These are phyloP conservation scores for Penicillium sp. DNA, from an alignment of 2,329 filamentous ascomycete species.

Conservation along the genomic window DNA sequence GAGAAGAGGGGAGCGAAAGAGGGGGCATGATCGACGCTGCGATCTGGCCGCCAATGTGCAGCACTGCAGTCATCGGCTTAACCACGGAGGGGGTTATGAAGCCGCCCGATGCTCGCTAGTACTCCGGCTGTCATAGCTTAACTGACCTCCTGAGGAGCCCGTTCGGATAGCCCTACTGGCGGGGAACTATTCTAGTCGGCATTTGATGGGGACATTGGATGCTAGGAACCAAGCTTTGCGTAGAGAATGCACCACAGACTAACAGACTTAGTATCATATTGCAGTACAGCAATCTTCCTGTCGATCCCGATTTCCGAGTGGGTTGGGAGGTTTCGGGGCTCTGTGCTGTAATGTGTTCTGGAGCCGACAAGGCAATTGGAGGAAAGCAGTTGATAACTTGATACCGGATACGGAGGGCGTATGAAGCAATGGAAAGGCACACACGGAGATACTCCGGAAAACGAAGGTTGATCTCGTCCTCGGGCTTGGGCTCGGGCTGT, in stretches of 20 bases:
- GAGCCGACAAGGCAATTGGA: not conserved
- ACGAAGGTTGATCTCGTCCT: not conserved
- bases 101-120: not conserved
- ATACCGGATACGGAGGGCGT: not conserved
- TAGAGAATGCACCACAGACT: not conserved
- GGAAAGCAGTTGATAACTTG: not conserved
- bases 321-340: not conserved
- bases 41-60: not conserved
- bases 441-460: slow-evolving; percentile 1
- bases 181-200: slow-evolving; percentile 4
- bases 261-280: not conserved
- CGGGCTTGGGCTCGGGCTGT: not conserved
- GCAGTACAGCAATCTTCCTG: not conserved
- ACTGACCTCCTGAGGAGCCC: not conserved
- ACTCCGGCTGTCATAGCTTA: slow-evolving; percentile 5
- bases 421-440: not conserved
- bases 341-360: not conserved
- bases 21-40: slow-evolving; percentile 8
- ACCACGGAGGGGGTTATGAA: not conserved
- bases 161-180: slow-evolving; percentile 10
- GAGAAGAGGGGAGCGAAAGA: not conserved
- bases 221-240: slow-evolving; percentile 14
- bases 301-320: not conserved
- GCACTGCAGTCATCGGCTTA: not conserved
- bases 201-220: not conserved